Evolutionary conservation across 2,329 filamentous ascomycete genomes (phyloP), one percentile per base, ranked within the genome.

Genomic region (Nemania bipapillata): DNA sequence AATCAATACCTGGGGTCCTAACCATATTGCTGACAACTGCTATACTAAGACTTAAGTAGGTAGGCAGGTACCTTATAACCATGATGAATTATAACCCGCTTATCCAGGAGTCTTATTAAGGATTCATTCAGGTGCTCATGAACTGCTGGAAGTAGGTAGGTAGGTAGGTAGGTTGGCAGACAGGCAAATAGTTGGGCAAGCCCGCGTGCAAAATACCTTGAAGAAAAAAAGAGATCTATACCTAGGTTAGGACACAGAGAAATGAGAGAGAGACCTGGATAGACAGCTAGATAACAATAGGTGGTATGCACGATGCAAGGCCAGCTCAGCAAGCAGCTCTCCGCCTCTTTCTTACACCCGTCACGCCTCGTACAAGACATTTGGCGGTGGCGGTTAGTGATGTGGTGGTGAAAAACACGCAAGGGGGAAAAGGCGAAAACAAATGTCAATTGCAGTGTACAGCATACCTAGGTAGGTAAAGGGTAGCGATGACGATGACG

Each of bases 241-340:
- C 4, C n/a, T 24, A 26, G 24, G 26, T 12, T 45, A 45, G 40
- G 32, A 15, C 35, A 42, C 2, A 49, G 30, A 47, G 30, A 52
- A 57, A 37, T 17, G 52, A 37, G 12, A 37, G 28, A 20, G 22
- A 3, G 17, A 5, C 4, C 17, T 17, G 8, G n/a, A 20, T 20
- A 45, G 40, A 45, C 17, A 42, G 59, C 22, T 20, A 56, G 57
- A 30, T 2, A 55, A 20, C 65, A 62, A 69, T 66, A 71, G 64
- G 69, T 71, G 70, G 68, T 68, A 74, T 73, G 74, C 73, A 72
- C 70, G 66, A 76, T 76, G 74, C 74, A 76, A 66, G 72, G 74
- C 74, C 74, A 76, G 66, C 74, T 65, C 67, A 71, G 67, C 70
- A 71, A 63, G 64, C 52, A 60, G 40, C 28, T 55, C 60, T 67